Evolutionary conservation across 108 stramenopile species (phyloP).

Genomic region (Halocafeteria seosinensis): DNA sequence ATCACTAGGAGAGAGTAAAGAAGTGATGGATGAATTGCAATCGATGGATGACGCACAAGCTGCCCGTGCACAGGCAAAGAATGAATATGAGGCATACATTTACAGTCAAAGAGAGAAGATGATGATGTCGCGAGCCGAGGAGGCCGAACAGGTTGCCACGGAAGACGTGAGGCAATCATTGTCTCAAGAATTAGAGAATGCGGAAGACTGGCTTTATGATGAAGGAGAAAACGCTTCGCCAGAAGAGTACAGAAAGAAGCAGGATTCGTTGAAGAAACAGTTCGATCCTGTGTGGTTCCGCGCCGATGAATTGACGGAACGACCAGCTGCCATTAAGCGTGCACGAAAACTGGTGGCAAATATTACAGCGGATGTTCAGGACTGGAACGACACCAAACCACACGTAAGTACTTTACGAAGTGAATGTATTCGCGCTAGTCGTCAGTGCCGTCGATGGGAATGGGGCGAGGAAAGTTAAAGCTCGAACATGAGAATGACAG

Average conservation of each 20-base stretch:
- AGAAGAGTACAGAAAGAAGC: slow-evolving; percentile 55
- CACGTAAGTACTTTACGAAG: too few relatives aligned
- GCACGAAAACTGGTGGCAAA: slow-evolving; percentile 41
- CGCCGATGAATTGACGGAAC: slow-evolving; percentile 49
- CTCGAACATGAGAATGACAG: too few relatives aligned
- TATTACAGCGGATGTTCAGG: slow-evolving; percentile 49
- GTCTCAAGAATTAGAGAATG: slow-evolving; percentile 43
- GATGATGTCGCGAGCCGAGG: slow-evolving; percentile 54
- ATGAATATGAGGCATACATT: slow-evolving; percentile 77
- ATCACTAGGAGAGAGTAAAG: neutral
- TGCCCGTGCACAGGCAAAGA: slow-evolving; percentile 68
- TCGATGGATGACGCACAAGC: slow-evolving; percentile 63
- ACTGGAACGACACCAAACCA: slow-evolving; percentile 7
- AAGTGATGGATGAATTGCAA: slow-evolving; percentile 35
- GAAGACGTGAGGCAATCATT: slow-evolving; percentile 78
- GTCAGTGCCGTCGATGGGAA: too few relatives aligned
- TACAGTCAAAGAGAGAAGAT: slow-evolving; percentile 65
- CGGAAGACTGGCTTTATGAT: slow-evolving; percentile 91
- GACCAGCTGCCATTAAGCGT: slow-evolving; percentile 54
- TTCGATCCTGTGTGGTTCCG: slow-evolving; percentile 64
- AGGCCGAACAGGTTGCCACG: slow-evolving; percentile 56
- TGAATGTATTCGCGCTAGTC: too few relatives aligned
- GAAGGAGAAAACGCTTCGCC: slow-evolving; percentile 62
- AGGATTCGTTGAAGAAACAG: slow-evolving; percentile 52
- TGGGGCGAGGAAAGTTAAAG: too few relatives aligned